A percentile compares a stretch with the other conserved stretches of the same genome.
These are phyloP conservation scores for Daedaleopsis nitida DNA, from an alignment of 768 basidiomycete species.

Conservation along the genomic window DNA sequence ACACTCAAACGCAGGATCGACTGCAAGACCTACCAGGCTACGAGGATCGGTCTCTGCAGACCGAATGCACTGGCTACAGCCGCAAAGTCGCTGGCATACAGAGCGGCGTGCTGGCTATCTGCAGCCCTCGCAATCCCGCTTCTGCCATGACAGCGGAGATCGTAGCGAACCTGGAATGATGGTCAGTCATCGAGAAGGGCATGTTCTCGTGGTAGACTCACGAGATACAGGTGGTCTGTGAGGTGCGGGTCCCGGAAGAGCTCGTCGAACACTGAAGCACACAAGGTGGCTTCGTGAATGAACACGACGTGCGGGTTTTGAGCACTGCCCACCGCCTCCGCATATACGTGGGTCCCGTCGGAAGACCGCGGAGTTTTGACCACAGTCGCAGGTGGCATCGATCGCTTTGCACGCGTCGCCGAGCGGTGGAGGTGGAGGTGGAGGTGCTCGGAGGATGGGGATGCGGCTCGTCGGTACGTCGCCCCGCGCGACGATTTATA, in stretches of 20 bases:
- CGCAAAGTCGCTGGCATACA: conserved; percentile 25
- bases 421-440: neutral
- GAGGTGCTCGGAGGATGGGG: neutral
- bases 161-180: conserved; percentile 26
- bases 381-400: conserved; percentile 5
- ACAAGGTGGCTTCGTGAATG: conserved; percentile 24
- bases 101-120: conserved; percentile 14
- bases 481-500: conserved; percentile 7
- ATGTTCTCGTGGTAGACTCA: conserved; percentile 1
- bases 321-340: conserved; percentile 26
- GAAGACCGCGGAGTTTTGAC: conserved; percentile 20
- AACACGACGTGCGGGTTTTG: conserved; percentile 25
- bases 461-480: neutral
- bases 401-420: neutral
- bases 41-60: conserved; percentile 21
- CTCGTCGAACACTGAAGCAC: conserved; percentile 21
- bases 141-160: conserved; percentile 28
- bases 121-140: conserved; percentile 13
- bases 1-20: neutral
- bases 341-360: conserved; percentile 26
- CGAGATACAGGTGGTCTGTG: conserved; percentile 23
- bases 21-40: conserved; percentile 23
- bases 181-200: neutral
- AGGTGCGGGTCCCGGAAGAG: conserved; percentile 20
- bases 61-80: conserved; percentile 24